phyloP scores from a whole-genome alignment of 2,329 filamentous ascomycete species.

The Hymenoscyphus fructigenus region DNA sequence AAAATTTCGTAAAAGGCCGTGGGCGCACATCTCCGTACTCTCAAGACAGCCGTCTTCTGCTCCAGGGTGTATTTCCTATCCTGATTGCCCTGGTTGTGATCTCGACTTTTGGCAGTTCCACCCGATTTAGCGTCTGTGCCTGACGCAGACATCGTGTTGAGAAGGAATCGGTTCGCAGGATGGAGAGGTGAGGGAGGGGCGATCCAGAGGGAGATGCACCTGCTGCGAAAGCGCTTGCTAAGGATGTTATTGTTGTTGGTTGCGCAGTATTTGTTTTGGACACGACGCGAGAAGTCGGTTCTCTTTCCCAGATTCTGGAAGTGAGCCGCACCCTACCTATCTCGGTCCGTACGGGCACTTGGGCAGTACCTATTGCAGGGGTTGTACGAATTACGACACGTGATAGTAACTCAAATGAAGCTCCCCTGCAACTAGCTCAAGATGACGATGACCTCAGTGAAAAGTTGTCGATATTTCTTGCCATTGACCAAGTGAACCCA shows the following conservation, averaged over 20 bases:
- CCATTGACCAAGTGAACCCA: neutral
- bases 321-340: neutral
- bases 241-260: constrained; percentile 5
- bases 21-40: constrained; percentile 78
- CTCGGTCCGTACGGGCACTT: neutral
- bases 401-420: neutral
- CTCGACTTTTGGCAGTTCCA: constrained; percentile 41
- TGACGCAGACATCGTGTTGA: constrained; percentile 38
- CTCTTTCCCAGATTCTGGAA: neutral
- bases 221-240: neutral
- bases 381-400: neutral
- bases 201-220: neutral
- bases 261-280: constrained; percentile 18
- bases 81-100: constrained; percentile 57
- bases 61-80: constrained; percentile 78
- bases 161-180: neutral
- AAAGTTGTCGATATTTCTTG: neutral
- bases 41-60: constrained; percentile 86
- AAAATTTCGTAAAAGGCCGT: constrained; percentile 97
- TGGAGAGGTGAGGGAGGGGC: neutral
- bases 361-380: neutral
- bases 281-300: constrained; percentile 16
- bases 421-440: neutral
- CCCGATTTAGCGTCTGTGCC: constrained; percentile 41
- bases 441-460: constrained; percentile 4